Evolutionary conservation across 2,329 filamentous ascomycete species (phyloP).

Genomic region (Parafenestella ontariensis): DNA sequence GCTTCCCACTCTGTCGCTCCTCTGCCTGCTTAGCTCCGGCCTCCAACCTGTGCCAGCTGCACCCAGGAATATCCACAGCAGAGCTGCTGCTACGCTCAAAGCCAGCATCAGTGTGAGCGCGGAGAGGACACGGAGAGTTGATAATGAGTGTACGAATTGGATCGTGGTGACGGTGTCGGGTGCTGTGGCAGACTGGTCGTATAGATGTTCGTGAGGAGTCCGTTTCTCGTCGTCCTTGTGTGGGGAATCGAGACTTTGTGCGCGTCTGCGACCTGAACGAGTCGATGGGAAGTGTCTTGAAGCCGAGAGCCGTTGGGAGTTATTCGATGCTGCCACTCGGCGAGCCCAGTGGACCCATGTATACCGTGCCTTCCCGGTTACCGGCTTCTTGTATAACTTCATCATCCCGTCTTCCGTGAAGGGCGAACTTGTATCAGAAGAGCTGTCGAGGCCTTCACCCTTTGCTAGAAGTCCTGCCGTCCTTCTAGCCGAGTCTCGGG

Average conservation of each 20-base stretch:
- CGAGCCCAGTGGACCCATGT: slow-evolving; percentile 56
- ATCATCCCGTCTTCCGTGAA: slow-evolving; percentile 52
- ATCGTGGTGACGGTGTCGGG: slow-evolving; percentile 25
- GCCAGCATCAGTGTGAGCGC: slow-evolving; percentile 24
- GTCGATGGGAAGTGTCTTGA: neutral
- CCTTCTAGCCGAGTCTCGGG: neutral
- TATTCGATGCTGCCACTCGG: slow-evolving; percentile 31
- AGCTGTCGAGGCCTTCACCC: slow-evolving; percentile 12
- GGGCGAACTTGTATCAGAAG: slow-evolving; percentile 8
- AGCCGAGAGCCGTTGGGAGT: neutral
- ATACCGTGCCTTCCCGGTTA: slow-evolving; percentile 45
- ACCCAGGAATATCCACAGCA: slow-evolving; percentile 34
- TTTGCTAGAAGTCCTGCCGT: slow-evolving; percentile 19
- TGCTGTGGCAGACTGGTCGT: neutral
- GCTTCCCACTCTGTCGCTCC: slow-evolving; percentile 22
- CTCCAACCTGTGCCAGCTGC: slow-evolving; percentile 16
- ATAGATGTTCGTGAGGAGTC: neutral
- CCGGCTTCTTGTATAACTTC: slow-evolving; percentile 43
- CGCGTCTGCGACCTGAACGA: neutral
- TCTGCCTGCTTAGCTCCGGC: slow-evolving; percentile 5
- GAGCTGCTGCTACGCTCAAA: slow-evolving; percentile 18
- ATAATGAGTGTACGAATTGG: slow-evolving; percentile 35
- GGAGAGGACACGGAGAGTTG: slow-evolving; percentile 16
- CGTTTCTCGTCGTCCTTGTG: neutral
- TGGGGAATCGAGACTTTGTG: slow-evolving; percentile 5